Percentiles rank a stretch among this genome's conserved stretches.
Evolutionary conservation across 306 rosid species (phyloP).

Genomic region (Gastrolobium villosum): DNA sequence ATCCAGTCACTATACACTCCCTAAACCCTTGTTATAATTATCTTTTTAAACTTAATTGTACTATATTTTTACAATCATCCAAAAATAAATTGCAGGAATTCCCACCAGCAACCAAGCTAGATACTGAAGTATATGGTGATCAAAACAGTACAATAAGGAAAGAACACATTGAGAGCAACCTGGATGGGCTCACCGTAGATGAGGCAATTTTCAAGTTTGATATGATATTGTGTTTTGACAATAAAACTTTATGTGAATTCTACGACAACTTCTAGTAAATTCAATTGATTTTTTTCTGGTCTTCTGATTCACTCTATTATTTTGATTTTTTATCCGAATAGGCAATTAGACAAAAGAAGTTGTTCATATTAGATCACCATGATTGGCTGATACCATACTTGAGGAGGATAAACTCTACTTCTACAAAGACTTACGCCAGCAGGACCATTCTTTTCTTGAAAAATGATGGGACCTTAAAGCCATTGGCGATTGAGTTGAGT

Average conservation of each 20-base stretch:
- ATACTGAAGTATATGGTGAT: constrained; percentile 63
- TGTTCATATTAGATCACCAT: constrained; percentile 83
- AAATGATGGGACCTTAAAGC: constrained; percentile 78
- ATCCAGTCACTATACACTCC: too few species aligned
- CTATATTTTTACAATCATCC: constrained; percentile 10
- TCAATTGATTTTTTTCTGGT: too few species aligned
- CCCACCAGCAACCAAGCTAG: constrained; percentile 80
- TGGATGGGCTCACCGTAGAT: constrained; percentile 69
- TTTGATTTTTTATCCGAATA: constrained; percentile 44
- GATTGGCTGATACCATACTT: constrained; percentile 78
- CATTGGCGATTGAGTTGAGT: constrained; percentile 84
- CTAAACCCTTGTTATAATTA: too few species aligned
- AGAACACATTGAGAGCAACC: constrained; percentile 58
- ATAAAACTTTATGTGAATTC: too few species aligned
- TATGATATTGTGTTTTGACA: neutral
- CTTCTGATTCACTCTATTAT: constrained; percentile 4
- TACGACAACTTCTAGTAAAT: too few species aligned
- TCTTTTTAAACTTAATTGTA: neutral
- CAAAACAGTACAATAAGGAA: constrained; percentile 70
- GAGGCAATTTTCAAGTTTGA: constrained; percentile 57
- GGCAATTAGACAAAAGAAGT: constrained; percentile 65
- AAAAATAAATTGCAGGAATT: constrained; percentile 64
- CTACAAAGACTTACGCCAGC: constrained; percentile 71
- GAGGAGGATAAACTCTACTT: constrained; percentile 68
- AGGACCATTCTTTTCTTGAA: constrained; percentile 77